Evolutionary conservation across 1,139 yeast species (phyloP), one percentile per base, ranked within the genome.

Genomic region (Taphrina confusa): DNA sequence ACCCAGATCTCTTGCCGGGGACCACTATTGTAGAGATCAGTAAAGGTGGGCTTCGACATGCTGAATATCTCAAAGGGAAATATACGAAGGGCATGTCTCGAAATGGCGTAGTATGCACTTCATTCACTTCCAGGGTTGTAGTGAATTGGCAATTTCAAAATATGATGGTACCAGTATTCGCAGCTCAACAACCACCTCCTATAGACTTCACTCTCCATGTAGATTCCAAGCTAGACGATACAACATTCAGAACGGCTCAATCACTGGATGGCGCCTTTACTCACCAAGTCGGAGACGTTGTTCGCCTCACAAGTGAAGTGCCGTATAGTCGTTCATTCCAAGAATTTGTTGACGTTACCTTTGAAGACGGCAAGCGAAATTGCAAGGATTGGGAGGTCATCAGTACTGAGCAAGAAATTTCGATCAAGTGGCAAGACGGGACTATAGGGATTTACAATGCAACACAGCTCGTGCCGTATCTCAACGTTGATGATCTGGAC

Each of bases 401-500:
- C 12, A 33, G 39, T 8, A 63, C 65, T 9, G 37, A 56, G 9
- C 63, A 65, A 14, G 39, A 18, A 16, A 60, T 60, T 1, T 50
- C 36, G 18, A 64, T 64, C 2, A 46, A 30, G 18, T 64, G 66
- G 66, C 66, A 64, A 27, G 65, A 64, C 36, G 57, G 59, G 6
- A 47, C 65, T 6, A 50, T 44, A 4, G 42, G 49, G 2, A 45
- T 14, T 11, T 57, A 45, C 25, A 40, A 40, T 16, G 62, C 64
- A 2, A 40, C 50, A 3, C 61, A 62, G 39, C 51, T 64, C 16
- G 62, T 52, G 22, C 66, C 65, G 12, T 62, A 63, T 27, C 33
- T 57, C 20, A 50, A 59, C 1, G 64, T 62, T 3, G 66, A 64
- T 51, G 66, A 64, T 22, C 64, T 62, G 16, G 66, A 64, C 14